Conservation (phyloP, 2,329 filamentous ascomycete genomes). For the Aspergillus neotritici region DNA sequence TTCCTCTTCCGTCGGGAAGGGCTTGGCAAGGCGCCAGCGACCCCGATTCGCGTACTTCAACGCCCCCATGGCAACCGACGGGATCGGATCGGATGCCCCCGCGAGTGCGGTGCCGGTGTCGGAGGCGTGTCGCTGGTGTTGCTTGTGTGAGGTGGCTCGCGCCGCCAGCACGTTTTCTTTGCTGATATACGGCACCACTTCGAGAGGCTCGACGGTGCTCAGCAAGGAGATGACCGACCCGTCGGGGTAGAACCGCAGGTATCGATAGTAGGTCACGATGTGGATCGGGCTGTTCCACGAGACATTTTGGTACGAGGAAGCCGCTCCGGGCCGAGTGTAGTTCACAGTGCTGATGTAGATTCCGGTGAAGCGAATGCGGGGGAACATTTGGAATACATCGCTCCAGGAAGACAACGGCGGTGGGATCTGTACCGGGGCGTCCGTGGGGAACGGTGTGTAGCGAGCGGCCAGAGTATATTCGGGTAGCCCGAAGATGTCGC, state of each 20-base stretch:
- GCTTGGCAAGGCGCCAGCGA: constrained; percentile 60
- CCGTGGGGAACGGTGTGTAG: constrained; percentile 33
- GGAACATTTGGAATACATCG: constrained; percentile 72
- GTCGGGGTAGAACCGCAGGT: constrained; percentile 89
- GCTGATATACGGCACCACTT: constrained; percentile 79
- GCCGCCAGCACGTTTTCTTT: constrained; percentile 57
- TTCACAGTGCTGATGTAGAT: constrained; percentile 97
- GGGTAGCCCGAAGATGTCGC: constrained; percentile 49
- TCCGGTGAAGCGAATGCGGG: constrained; percentile 87
- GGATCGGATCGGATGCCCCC: constrained; percentile 28
- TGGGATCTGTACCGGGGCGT: constrained; percentile 27
- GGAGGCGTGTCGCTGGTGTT: constrained; percentile 36
- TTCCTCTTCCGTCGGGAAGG: constrained; percentile 15
- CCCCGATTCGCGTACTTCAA: constrained; percentile 65
- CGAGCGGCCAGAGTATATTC: constrained; percentile 28
- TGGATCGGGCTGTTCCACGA: constrained; percentile 81
- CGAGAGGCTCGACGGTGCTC: constrained; percentile 73
- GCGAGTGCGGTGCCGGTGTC: constrained; percentile 34
- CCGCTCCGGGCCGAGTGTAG: constrained; percentile 77
- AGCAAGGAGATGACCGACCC: constrained; percentile 76
- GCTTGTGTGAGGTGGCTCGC: constrained; percentile 24
- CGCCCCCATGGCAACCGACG: constrained; percentile 44
- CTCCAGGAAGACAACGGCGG: constrained; percentile 48
- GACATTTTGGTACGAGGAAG: constrained; percentile 58
- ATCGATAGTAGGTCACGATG: constrained; percentile 97